Base-by-base conservation (phyloP, 78 protist species). In the Dictyostelium firmibasis region DNA sequence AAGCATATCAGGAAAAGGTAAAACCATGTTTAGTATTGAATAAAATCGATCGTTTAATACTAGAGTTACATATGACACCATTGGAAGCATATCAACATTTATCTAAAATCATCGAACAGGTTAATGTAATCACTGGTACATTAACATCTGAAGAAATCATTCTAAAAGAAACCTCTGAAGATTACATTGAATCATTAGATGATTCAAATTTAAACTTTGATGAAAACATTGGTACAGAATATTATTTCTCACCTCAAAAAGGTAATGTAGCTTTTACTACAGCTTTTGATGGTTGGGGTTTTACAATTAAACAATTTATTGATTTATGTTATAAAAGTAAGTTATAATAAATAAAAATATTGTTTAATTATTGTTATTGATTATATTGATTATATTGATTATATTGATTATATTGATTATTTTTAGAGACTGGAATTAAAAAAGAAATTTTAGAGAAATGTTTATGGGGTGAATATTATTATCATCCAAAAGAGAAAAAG, bases 231-330 rank as follows among this genome's bases (percentile, higher is more conserved):
- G 76, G 91, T 10, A 67, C 43, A 3, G 92, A 81, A 31, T 83
- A 64, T 13, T 92, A 88, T 67, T 99, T 99, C 18, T 60, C 82
- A 33, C 99, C 99, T 9, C 94, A 84, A 36, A 69, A 77, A 25
- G 99, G 99, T 36, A 98, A 98, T 69, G 99, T 99, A n/a, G 85
- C 97, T 1, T 99, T 99, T 41, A 98, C 99, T 0, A 93, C 97
- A 9, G 98, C 99, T 3, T 10, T 81, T 23, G 97, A 97, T 72
- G 98, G 99, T n/a, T 98, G 99, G 99, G 99, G 98, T 25, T 98
- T 98, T 85, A 89, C 86, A 81, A 81, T 81, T 33, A 62, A 81
- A 41, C 94, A 89, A 70, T 89, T 89, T 81, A 81, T 89, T 14
- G 86, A 89, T 81, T 25, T 89, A n/a, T 89, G 94, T 89, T 64